A percentile compares a stretch with the other conserved stretches of the same genome.
Conservation (phyloP, 306 rosid genomes). For the Casuarina cunninghamiana region DNA sequence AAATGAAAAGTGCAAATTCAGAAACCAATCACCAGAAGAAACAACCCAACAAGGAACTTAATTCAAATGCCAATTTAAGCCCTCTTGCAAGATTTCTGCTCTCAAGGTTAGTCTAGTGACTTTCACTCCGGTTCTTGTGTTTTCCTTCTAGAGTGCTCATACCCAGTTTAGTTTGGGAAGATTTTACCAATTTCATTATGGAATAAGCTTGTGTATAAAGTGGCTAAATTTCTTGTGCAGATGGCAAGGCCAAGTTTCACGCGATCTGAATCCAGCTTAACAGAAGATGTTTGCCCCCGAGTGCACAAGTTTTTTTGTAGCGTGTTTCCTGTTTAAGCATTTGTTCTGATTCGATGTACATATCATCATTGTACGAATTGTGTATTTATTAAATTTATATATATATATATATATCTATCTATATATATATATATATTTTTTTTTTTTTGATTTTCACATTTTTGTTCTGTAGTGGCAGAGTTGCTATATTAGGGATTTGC, state of each 20-base stretch:
- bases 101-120: conserved; percentile 66
- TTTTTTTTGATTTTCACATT: conserved; percentile 19
- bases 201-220: conserved; percentile 17
- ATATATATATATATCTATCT: background rate
- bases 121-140: conserved; percentile 11
- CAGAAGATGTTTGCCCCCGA: conserved; percentile 26
- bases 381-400: conserved; percentile 29
- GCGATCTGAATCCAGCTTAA: conserved; percentile 73
- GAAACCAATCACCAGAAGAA: conserved; percentile 57
- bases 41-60: conserved; percentile 65
- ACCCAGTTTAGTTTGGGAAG: background rate
- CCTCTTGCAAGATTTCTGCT: conserved; percentile 97
- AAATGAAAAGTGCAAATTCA: conserved; percentile 34
- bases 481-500: conserved; percentile 49
- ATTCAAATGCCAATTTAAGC: conserved; percentile 74
- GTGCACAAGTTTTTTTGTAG: conserved; percentile 33
- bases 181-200: background rate
- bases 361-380: conserved; percentile 62
- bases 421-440: conserved; percentile 4
- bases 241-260: conserved; percentile 95
- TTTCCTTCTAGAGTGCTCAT: background rate
- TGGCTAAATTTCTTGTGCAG: conserved; percentile 49
- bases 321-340: conserved; percentile 40
- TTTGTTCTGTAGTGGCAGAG: conserved; percentile 37
- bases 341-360: conserved; percentile 67